Percentiles rank a stretch among this genome's conserved stretches.
Conservation (phyloP, 163 green algal species). For the Scenedesmus sp. region DNA sequence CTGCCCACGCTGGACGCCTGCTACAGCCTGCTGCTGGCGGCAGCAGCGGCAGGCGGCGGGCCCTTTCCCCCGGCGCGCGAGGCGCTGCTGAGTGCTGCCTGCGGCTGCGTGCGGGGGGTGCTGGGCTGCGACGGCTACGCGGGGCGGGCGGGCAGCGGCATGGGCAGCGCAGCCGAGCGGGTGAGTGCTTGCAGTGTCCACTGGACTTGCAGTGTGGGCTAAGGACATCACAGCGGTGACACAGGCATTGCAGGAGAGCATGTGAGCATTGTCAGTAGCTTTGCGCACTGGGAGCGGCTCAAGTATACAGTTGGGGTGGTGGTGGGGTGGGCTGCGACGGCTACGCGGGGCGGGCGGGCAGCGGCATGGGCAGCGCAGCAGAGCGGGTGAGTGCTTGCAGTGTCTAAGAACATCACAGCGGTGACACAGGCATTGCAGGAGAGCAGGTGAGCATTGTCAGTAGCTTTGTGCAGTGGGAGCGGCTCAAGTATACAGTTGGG, state of each 20-base stretch:
- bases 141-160: not conserved
- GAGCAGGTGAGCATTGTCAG: not conserved
- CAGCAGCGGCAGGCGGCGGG: slow-evolving; percentile 37
- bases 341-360: too few relatives aligned
- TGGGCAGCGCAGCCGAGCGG: not conserved
- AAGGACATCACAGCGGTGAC: not conserved
- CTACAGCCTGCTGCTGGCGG: slow-evolving; percentile 62
- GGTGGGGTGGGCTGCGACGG: too few relatives aligned
- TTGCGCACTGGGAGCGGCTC: too few relatives aligned
- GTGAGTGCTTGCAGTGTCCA: not conserved
- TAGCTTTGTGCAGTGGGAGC: too few relatives aligned
- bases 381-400: too few relatives aligned
- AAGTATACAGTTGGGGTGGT: too few relatives aligned
- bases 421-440: not conserved
- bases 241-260: too few relatives aligned
- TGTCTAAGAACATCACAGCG: not conserved
- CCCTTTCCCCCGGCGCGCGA: slow-evolving; percentile 37
- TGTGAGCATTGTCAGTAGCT: not conserved
- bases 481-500: too few relatives aligned
- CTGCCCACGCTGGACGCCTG: slow-evolving; percentile 71
- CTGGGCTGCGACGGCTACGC: slow-evolving; percentile 66
- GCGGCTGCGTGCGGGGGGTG: slow-evolving; percentile 68
- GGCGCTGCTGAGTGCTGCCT: slow-evolving; percentile 61
- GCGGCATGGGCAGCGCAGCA: too few relatives aligned
- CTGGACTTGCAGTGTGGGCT: not conserved